phyloP scores from a whole-genome alignment of 208 protist genomes.

The Acanthamoeba triangularis region DNA sequence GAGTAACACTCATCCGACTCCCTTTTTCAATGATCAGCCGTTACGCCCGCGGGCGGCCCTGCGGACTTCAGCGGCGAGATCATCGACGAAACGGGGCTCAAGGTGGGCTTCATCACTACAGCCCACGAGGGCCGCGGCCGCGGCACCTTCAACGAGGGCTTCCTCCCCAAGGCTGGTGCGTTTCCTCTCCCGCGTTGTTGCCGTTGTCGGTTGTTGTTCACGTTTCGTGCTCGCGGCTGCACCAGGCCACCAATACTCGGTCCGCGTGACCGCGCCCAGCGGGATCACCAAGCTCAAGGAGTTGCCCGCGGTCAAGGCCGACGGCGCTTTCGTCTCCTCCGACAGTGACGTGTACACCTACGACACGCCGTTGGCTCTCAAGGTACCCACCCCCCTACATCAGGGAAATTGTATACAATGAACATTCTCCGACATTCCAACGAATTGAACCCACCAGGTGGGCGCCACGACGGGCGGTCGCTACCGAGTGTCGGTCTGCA shows the following conservation, averaged over 20 bases:
- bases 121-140: constrained; percentile 66
- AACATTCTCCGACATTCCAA: background rate
- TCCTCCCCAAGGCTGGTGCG: background rate
- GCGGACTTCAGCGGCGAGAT: constrained; percentile 71
- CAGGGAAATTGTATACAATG: background rate
- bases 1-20: no score
- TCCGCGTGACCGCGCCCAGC: constrained; percentile 9
- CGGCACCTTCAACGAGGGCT: background rate
- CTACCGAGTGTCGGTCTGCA: constrained; percentile 17
- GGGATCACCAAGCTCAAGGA: constrained; percentile 42
- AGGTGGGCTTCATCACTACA: constrained; percentile 42
- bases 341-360: constrained; percentile 29
- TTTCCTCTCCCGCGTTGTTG: background rate
- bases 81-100: constrained; percentile 45
- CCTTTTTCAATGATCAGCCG: background rate
- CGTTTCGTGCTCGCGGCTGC: background rate
- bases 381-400: background rate
- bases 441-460: background rate
- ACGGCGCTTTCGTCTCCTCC: background rate
- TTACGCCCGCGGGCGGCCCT: constrained; percentile 54
- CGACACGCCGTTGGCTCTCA: background rate
- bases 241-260: constrained; percentile 7
- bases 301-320: background rate
- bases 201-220: background rate
- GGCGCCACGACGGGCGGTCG: background rate